A percentile compares a stretch with the other conserved stretches of the same genome.
These are phyloP conservation scores for Leishmania turanica DNA, from an alignment of 208 protist species.

Conservation along the genomic window DNA sequence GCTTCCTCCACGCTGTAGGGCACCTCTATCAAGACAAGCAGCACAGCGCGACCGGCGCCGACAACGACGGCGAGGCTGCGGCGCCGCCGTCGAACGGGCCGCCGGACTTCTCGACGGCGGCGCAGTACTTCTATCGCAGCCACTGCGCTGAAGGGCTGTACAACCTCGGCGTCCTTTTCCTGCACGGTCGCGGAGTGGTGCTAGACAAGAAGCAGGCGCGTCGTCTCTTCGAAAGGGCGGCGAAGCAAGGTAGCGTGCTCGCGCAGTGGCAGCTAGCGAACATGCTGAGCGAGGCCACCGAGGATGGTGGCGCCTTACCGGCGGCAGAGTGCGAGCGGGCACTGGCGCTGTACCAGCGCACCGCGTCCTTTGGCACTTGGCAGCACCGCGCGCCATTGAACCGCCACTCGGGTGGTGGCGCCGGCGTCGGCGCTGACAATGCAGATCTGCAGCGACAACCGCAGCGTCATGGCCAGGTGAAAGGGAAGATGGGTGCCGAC, in stretches of 20 bases:
- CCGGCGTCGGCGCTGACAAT: neutral
- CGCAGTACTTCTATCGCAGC: constrained; percentile 46
- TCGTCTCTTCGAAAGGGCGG: constrained; percentile 43
- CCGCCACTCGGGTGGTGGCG: neutral
- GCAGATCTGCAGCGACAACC: neutral
- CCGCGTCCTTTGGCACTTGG: constrained; percentile 51
- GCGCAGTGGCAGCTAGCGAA: constrained; percentile 78
- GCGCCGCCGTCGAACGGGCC: neutral
- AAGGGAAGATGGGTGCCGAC: neutral
- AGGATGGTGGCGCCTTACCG: constrained; percentile 5
- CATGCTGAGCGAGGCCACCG: constrained; percentile 13
- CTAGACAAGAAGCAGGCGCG: constrained; percentile 40
- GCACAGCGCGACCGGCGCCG: neutral
- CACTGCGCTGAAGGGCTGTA: constrained; percentile 55
- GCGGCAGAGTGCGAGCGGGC: constrained; percentile 43
- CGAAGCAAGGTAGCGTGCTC: constrained; percentile 56
- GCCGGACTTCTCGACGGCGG: constrained; percentile 60
- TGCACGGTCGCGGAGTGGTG: constrained; percentile 64
- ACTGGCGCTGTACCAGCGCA: constrained; percentile 41
- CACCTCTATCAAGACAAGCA: constrained; percentile 41
- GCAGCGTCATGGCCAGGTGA: neutral
- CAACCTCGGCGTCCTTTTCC: constrained; percentile 79
- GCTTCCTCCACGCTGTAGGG: constrained; percentile 83
- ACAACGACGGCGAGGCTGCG: neutral
- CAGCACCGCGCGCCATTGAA: constrained; percentile 16